phyloP scores from a whole-genome alignment of 305 asterid species.

The Nicotiana rustica region DNA sequence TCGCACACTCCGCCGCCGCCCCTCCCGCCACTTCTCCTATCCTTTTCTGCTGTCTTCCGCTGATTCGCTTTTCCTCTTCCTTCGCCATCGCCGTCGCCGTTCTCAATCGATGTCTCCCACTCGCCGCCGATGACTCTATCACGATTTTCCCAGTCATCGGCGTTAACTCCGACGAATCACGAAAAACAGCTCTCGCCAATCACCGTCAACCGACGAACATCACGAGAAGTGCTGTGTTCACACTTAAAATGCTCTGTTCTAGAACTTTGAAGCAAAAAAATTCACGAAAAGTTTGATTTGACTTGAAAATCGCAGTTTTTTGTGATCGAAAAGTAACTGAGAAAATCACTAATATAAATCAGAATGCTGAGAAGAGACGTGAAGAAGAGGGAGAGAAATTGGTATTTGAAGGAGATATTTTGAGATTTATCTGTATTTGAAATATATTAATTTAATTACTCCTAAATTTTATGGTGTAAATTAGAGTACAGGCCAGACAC shows the following conservation, averaged over 20 bases:
- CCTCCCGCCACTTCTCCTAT: conserved; percentile 61
- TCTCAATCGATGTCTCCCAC: conserved; percentile 39
- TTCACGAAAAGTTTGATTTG: neutral
- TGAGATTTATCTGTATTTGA: conserved; percentile 16
- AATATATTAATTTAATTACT: neutral
- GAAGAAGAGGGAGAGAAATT: conserved; percentile 10
- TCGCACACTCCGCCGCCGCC: conserved; percentile 72
- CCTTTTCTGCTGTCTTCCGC: conserved; percentile 14
- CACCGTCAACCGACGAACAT: neutral
- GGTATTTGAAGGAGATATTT: neutral
- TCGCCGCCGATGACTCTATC: conserved; percentile 38
- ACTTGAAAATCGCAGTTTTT: neutral
- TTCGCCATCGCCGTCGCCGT: neutral
- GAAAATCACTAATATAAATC: neutral
- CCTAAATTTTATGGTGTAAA: conserved; percentile 12
- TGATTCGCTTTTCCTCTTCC: neutral
- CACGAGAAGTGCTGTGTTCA: neutral
- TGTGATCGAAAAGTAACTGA: neutral
- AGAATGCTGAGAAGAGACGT: conserved; percentile 8
- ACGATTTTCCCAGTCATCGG: conserved; percentile 30
- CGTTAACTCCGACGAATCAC: conserved; percentile 22
- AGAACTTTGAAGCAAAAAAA: neutral
- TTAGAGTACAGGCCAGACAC: neutral
- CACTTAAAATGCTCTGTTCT: neutral
- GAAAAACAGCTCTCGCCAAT: neutral